Base-by-base conservation (phyloP, 441 rosid genomes). In the Theobroma grandiflorum region DNA sequence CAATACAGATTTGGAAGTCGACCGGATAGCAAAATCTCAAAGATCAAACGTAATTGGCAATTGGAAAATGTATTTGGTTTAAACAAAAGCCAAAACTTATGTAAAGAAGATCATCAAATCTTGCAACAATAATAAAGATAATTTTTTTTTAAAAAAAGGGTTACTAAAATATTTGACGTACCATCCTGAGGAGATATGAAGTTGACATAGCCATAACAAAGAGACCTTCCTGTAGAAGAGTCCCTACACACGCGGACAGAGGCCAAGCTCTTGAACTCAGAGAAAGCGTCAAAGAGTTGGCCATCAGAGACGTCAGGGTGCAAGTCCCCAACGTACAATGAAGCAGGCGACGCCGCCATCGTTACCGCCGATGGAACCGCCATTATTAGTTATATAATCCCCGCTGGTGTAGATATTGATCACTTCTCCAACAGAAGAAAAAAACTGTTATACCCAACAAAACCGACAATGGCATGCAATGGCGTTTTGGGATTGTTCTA, bases 201-300 rank as follows among this genome's bases (percentile, higher is more conserved):
- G 94, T 95, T 95, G 82, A 90, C 94, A 88, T 95, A 95, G 79
- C 93, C 97, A 79, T 95, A 95, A 78, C 94, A 88, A 83, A 92
- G 92, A 65, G 96, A 95, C 70, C 90, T 83, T 45, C 92, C 92
- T 22, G 92, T 76, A 53, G 89, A 52, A 22, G 85, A 83, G 85
- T 93, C 96, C 63, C 87, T 81, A 80, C 95, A 95, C 52, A 93
- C 85, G 62, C 94, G 94, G 20, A 90, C 95, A 26, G 98, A 92
- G n/a, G 88, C 22, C 14, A 91, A 82, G 83, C 89, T 87, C 84
- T 90, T 87, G 81, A 85, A 92, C 79, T 90, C 92, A 1, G 87
- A 55, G 84, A 93, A 95, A 11, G 88, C 90, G 6, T 91, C 90
- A 47, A 72, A 77, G 45, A 95, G 91, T 50, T 76, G 50, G 2